These are phyloP conservation scores for Boletus subluridellus DNA, from an alignment of 1,284 basidiomycete genomes.

Conservation along the genomic window DNA sequence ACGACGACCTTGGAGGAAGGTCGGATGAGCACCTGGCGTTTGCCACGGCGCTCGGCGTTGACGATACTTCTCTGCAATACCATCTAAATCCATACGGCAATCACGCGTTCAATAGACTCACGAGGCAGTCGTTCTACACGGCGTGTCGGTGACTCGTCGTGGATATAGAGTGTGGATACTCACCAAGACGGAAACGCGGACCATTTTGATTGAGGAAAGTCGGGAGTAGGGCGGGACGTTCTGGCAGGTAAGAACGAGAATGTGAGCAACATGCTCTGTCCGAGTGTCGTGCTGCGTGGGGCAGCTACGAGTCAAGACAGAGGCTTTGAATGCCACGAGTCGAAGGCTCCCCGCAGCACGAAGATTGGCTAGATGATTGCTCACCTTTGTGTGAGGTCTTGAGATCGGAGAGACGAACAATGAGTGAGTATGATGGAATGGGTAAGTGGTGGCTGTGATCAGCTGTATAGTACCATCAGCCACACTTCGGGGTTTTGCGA, in stretches of 20 bases:
- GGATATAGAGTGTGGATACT: constrained; percentile 32
- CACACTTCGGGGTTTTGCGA: constrained; percentile 30
- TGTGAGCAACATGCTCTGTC: constrained; percentile 46
- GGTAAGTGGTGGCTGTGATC: constrained; percentile 29
- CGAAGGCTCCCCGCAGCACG: not conserved
- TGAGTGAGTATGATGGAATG: not conserved
- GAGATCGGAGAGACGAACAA: not conserved
- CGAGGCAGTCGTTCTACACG: constrained; percentile 75
- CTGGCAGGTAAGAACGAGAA: not conserved
- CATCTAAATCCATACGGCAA: not conserved
- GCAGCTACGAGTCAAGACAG: constrained; percentile 2
- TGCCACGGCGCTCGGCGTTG: constrained; percentile 97
- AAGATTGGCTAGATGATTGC: not conserved
- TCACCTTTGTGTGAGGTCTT: constrained; percentile 3
- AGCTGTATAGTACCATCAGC: constrained; percentile 34
- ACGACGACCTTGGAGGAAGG: constrained; percentile 96
- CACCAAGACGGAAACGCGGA: constrained; percentile 81
- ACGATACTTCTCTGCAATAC: constrained; percentile 85
- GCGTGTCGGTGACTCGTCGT: not conserved
- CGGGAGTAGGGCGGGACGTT: not conserved
- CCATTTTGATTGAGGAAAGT: constrained; percentile 51
- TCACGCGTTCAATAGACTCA: constrained; percentile 33
- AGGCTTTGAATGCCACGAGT: not conserved
- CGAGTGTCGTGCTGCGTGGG: constrained; percentile 59
- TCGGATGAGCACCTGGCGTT: constrained; percentile 94